A percentile compares a stretch with the other conserved stretches of the same genome.
These are phyloP conservation scores for Rhodomyrtus psidioides DNA, from an alignment of 441 rosid species.

Conservation along the genomic window DNA sequence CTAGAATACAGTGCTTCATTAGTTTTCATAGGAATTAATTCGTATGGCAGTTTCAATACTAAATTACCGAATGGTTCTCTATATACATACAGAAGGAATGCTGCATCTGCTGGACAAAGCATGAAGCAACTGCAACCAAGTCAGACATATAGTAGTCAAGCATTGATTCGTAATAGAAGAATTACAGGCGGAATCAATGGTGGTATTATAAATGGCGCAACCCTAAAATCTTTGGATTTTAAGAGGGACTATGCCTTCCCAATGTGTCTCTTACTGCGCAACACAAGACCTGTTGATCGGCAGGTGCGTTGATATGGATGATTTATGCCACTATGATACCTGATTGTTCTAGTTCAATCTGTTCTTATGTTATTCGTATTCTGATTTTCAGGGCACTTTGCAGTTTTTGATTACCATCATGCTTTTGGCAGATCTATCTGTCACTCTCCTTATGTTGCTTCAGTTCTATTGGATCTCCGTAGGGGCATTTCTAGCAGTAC, in stretches of 20 bases:
- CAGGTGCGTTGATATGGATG: conserved; percentile 45
- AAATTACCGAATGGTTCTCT: conserved; percentile 8
- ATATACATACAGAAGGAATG: conserved; percentile 35
- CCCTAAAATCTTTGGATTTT: conserved; percentile 66
- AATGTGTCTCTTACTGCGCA: conserved; percentile 70
- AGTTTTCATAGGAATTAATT: neutral
- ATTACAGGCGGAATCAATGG: conserved; percentile 91
- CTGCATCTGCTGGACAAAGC: conserved; percentile 31
- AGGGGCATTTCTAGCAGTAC: conserved; percentile 76
- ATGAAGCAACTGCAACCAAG: conserved; percentile 51
- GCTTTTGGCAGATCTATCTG: conserved; percentile 82
- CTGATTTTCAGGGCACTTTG: conserved; percentile 65
- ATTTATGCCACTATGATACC: neutral
- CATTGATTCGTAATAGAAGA: conserved; percentile 75
- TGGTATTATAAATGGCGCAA: conserved; percentile 69
- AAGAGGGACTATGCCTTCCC: conserved; percentile 76
- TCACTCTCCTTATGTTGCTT: conserved; percentile 76
- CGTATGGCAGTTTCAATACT: neutral
- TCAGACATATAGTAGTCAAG: conserved; percentile 48
- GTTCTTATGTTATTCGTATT: conserved; percentile 9
- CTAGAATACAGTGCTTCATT: neutral
- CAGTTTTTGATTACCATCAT: conserved; percentile 71
- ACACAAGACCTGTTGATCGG: conserved; percentile 84
- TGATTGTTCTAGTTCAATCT: neutral
- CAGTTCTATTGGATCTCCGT: conserved; percentile 93